Evolutionary conservation across 352 stramenopile species (phyloP).

Genomic region (Aphanomyces astaci): DNA sequence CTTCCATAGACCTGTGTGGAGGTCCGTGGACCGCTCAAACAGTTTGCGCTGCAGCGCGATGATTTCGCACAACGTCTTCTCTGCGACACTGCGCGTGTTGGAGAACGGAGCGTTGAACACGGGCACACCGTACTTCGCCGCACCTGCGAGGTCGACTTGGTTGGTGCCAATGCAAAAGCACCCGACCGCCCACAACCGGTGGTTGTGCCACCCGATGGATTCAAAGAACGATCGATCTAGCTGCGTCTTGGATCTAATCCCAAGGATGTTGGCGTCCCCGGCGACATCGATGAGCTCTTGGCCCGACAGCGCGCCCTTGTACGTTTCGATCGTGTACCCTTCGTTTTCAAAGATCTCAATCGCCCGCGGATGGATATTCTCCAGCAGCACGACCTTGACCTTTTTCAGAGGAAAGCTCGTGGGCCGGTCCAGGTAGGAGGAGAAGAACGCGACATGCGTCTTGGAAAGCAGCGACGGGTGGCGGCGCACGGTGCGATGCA

Average conservation of each 20-base stretch:
- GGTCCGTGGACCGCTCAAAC: slow-evolving; percentile 64
- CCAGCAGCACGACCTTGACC: slow-evolving; percentile 74
- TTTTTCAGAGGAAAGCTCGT: slow-evolving; percentile 72
- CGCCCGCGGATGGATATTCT: slow-evolving; percentile 77
- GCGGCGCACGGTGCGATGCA: not conserved
- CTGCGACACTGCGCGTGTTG: slow-evolving; percentile 76
- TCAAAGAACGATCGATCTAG: slow-evolving; percentile 69
- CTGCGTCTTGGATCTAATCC: slow-evolving; percentile 78
- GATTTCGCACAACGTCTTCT: slow-evolving; percentile 77
- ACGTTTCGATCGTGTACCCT: slow-evolving; percentile 64
- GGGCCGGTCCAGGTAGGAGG: slow-evolving; percentile 46
- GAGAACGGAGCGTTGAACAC: slow-evolving; percentile 82
- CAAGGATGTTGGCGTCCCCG: slow-evolving; percentile 67
- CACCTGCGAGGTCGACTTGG: slow-evolving; percentile 57
- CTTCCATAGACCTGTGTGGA: slow-evolving; percentile 69
- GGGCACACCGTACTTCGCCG: slow-evolving; percentile 55
- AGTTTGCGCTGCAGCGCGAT: slow-evolving; percentile 79
- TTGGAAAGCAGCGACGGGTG: slow-evolving; percentile 2
- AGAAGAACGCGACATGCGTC: not conserved
- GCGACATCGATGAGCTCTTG: slow-evolving; percentile 62
- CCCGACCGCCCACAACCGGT: slow-evolving; percentile 66
- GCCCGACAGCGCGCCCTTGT: slow-evolving; percentile 67
- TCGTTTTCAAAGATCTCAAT: slow-evolving; percentile 70
- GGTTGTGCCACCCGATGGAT: slow-evolving; percentile 67
- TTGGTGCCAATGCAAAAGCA: slow-evolving; percentile 84